phyloP scores from a whole-genome alignment of 495 filamentous ascomycete species.

The Penicillium alfredii region DNA sequence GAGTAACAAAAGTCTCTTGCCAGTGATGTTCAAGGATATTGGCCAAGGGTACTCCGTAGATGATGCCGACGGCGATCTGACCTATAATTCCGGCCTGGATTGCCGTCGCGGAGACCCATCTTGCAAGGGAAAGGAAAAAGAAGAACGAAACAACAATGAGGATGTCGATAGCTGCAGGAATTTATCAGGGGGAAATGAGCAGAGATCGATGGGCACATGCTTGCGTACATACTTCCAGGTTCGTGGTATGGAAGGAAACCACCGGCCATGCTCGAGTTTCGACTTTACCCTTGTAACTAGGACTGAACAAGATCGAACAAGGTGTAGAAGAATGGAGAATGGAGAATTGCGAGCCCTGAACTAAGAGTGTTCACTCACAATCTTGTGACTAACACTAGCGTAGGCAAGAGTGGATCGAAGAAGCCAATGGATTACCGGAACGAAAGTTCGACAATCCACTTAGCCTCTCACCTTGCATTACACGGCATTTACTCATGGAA shows the following conservation, averaged over 20 bases:
- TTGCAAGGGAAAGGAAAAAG: slow-evolving; percentile 28
- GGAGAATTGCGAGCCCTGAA: too few species aligned
- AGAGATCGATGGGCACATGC: neutral
- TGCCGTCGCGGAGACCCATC: slow-evolving; percentile 26
- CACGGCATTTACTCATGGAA: too few species aligned
- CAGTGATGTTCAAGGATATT: slow-evolving; percentile 28
- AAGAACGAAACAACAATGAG: slow-evolving; percentile 32
- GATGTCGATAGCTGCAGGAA: slow-evolving; percentile 25
- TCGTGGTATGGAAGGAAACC: slow-evolving; percentile 32
- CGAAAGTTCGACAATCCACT: too few species aligned
- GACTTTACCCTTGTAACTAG: too few species aligned
- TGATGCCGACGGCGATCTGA: slow-evolving; percentile 31
- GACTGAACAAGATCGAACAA: too few species aligned
- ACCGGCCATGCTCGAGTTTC: slow-evolving; percentile 23
- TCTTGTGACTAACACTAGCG: too few species aligned
- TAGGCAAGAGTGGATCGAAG: too few species aligned
- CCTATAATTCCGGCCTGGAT: slow-evolving; percentile 31
- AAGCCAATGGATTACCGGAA: too few species aligned
- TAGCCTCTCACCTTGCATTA: too few species aligned
- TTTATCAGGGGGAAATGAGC: slow-evolving; percentile 2
- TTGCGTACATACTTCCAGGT: slow-evolving; percentile 22
- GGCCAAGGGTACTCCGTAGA: slow-evolving; percentile 29
- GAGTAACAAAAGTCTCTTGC: slow-evolving; percentile 28
- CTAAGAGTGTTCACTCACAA: too few species aligned
- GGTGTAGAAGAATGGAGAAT: too few species aligned